Percentiles rank a stretch among this genome's conserved stretches.
These are phyloP conservation scores for Discostella stelligeroides DNA, from an alignment of 108 stramenopile genomes.

Conservation along the genomic window DNA sequence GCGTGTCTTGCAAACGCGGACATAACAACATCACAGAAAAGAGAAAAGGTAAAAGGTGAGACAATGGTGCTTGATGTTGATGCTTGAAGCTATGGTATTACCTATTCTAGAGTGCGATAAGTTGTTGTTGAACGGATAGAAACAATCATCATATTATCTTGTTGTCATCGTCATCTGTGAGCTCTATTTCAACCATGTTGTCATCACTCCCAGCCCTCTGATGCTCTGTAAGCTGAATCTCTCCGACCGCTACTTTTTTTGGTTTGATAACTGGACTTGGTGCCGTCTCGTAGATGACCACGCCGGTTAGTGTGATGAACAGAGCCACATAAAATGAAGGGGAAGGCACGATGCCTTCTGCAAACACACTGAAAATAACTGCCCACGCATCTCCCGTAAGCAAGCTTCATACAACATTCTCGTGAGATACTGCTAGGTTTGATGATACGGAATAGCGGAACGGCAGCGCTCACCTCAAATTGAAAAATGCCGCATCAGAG, in stretches of 20 bases:
- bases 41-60: too few species aligned
- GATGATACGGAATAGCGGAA: neutral
- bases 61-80: too few species aligned
- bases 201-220: neutral
- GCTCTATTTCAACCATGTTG: too few species aligned
- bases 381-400: conserved; percentile 94
- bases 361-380: conserved; percentile 81
- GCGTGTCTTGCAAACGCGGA: too few species aligned
- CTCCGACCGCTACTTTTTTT: conserved; percentile 1
- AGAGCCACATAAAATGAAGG: conserved; percentile 87
- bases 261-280: conserved; percentile 60
- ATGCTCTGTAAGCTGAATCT: conserved; percentile 26
- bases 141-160: neutral
- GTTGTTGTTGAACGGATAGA: too few species aligned
- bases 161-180: neutral
- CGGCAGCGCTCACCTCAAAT: conserved; percentile 35
- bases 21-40: too few species aligned
- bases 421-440: neutral
- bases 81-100: too few species aligned
- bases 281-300: conserved; percentile 89
- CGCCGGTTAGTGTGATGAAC: conserved; percentile 74
- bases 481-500: conserved; percentile 81
- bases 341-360: conserved; percentile 69
- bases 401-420: conserved; percentile 38
- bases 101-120: too few species aligned